Evolutionary conservation across 75 land plant genomes (phyloP).

Genomic region (Picea glauca): DNA sequence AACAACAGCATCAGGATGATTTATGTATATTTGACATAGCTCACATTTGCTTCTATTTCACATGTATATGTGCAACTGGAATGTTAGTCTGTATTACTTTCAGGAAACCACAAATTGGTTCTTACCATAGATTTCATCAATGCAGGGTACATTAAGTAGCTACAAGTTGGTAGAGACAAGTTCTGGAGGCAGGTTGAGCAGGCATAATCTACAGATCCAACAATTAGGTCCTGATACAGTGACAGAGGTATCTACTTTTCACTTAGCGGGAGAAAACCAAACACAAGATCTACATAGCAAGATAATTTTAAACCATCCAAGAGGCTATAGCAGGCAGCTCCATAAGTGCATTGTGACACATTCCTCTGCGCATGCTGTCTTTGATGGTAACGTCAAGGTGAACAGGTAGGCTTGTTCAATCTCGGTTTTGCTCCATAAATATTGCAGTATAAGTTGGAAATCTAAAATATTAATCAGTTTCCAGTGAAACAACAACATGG

Average conservation of each 20-base stretch:
- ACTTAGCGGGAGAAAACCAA: slow-evolving; percentile 60
- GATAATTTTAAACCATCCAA: slow-evolving; percentile 78
- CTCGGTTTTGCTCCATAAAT: not conserved
- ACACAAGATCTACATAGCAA: slow-evolving; percentile 90
- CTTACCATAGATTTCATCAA: not conserved
- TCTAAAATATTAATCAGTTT: not conserved
- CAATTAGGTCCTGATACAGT: slow-evolving; percentile 87
- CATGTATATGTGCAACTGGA: not conserved
- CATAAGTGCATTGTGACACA: slow-evolving; percentile 91
- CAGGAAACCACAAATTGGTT: not conserved
- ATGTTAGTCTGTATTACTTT: not conserved
- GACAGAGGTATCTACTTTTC: slow-evolving; percentile 83
- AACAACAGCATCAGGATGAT: not conserved
- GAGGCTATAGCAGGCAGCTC: slow-evolving; percentile 80
- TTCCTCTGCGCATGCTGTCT: slow-evolving; percentile 79
- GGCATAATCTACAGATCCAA: slow-evolving; percentile 89
- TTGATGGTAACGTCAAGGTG: slow-evolving; percentile 93
- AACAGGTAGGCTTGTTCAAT: slow-evolving; percentile 59
- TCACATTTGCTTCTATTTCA: not conserved
- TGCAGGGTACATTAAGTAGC: slow-evolving; percentile 65
- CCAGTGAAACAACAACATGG: no score
- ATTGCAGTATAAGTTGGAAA: not conserved
- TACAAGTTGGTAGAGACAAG: slow-evolving; percentile 82
- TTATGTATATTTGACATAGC: not conserved
- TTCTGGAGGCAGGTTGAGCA: slow-evolving; percentile 80